Conservation (phyloP, 2,329 filamentous ascomycete genomes). For the Aciculosporium take region DNA sequence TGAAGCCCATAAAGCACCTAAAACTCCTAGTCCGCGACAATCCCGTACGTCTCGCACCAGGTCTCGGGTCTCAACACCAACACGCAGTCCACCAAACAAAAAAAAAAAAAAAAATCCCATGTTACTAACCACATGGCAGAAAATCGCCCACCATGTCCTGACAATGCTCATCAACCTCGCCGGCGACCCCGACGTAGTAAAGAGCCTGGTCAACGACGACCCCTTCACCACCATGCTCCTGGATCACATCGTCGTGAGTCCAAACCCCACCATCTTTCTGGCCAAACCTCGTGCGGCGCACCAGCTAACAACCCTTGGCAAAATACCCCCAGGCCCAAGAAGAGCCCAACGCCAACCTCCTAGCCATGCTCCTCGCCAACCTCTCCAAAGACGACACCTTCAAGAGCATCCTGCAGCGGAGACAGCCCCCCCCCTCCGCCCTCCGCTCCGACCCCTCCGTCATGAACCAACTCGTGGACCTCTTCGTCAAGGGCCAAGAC, state of each 20-base stretch:
- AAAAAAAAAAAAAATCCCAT: neutral
- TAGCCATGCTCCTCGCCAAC: slow-evolving; percentile 89
- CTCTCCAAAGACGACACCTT: slow-evolving; percentile 67
- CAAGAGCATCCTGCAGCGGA: slow-evolving; percentile 52
- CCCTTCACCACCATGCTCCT: slow-evolving; percentile 65
- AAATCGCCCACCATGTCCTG: slow-evolving; percentile 84
- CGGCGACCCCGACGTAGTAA: slow-evolving; percentile 60
- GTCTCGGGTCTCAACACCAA: neutral
- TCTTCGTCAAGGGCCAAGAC: slow-evolving; percentile 85
- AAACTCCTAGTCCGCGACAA: slow-evolving; percentile 81
- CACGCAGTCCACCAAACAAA: neutral
- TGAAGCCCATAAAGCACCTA: slow-evolving; percentile 71
- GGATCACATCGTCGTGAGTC: slow-evolving; percentile 57
- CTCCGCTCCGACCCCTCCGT: slow-evolving; percentile 59
- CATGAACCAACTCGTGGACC: slow-evolving; percentile 84
- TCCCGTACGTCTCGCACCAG: slow-evolving; percentile 37
- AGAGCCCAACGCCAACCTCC: slow-evolving; percentile 69
- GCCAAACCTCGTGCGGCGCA: no score
- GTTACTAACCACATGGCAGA: slow-evolving; percentile 28
- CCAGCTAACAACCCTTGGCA: no score
- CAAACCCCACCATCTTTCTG: no score
- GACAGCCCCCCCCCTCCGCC: slow-evolving; percentile 52
- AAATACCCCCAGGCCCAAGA: slow-evolving; percentile 45
- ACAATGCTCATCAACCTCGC: slow-evolving; percentile 82
- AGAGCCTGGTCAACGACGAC: slow-evolving; percentile 61